Conservation (phyloP, 345 rosid genomes). For the Acer yangbiense region DNA sequence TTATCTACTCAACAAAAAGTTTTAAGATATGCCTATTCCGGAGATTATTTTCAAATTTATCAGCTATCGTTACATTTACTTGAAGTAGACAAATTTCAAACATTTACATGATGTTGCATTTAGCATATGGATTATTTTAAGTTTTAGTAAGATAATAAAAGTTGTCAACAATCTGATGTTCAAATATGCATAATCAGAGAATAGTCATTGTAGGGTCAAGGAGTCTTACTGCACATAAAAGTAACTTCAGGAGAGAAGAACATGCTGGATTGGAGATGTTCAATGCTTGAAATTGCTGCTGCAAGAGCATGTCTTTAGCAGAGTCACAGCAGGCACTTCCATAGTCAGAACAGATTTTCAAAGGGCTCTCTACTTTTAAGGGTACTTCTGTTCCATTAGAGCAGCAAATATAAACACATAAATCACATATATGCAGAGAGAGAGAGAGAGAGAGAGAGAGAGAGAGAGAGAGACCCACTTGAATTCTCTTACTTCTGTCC, state of each 20-base stretch:
- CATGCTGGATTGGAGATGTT: constrained; percentile 28
- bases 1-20: neutral
- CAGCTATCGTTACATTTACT: neutral
- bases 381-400: constrained; percentile 30
- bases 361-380: constrained; percentile 13
- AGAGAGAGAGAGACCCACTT: constrained; percentile 30
- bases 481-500: constrained; percentile 13
- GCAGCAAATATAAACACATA: neutral
- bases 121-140: too few relatives aligned
- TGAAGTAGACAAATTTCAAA: neutral
- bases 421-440: neutral
- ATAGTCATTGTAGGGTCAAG: neutral
- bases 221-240: constrained; percentile 33
- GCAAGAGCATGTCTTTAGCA: constrained; percentile 29
- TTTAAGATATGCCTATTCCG: neutral
- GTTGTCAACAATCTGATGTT: neutral
- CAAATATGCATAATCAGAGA: neutral
- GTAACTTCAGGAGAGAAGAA: constrained; percentile 27
- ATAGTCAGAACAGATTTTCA: constrained; percentile 29
- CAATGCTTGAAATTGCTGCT: constrained; percentile 27
- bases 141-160: neutral
- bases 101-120: neutral
- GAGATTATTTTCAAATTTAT: neutral
- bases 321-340: constrained; percentile 34
- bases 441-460: neutral